Conservation (phyloP, 371 early-diverging fungal species). For the Smittium mucronatum region DNA sequence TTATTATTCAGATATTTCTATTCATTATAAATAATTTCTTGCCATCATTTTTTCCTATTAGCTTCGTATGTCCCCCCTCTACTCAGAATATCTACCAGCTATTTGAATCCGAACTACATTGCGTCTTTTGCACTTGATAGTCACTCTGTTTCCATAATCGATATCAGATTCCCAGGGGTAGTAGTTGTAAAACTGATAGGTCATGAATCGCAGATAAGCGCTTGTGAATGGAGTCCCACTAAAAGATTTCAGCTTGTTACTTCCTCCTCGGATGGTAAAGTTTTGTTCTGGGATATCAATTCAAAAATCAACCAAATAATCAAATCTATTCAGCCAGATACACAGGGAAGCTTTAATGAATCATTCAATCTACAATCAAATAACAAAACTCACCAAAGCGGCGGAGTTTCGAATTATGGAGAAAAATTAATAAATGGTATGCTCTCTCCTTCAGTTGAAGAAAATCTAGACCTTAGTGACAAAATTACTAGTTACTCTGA, state of each 20-base stretch:
- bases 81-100: constrained; percentile 76
- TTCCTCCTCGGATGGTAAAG: constrained; percentile 29
- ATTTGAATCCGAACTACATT: constrained; percentile 72
- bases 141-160: constrained; percentile 61
- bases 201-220: constrained; percentile 44
- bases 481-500: not conserved
- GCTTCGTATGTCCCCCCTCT: constrained; percentile 42
- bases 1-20: constrained; percentile 10
- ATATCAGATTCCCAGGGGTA: constrained; percentile 79
- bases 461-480: not conserved
- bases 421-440: not conserved
- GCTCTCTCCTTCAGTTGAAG: not conserved
- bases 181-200: constrained; percentile 71
- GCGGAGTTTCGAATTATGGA: not conserved
- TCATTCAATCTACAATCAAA: too few relatives aligned
- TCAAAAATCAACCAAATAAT: not conserved
- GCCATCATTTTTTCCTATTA: not conserved
- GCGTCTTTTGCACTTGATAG: constrained; percentile 84
- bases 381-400: too few relatives aligned
- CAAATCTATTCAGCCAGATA: not conserved
- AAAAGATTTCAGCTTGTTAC: constrained; percentile 26
- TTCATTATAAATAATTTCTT: not conserved
- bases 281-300: constrained; percentile 36
- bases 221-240: constrained; percentile 28
- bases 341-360: too few relatives aligned